Evolutionary conservation across 2,329 filamentous ascomycete species (phyloP), one percentile per base, ranked within the genome.

Genomic region (Elsinoe fawcettii): DNA sequence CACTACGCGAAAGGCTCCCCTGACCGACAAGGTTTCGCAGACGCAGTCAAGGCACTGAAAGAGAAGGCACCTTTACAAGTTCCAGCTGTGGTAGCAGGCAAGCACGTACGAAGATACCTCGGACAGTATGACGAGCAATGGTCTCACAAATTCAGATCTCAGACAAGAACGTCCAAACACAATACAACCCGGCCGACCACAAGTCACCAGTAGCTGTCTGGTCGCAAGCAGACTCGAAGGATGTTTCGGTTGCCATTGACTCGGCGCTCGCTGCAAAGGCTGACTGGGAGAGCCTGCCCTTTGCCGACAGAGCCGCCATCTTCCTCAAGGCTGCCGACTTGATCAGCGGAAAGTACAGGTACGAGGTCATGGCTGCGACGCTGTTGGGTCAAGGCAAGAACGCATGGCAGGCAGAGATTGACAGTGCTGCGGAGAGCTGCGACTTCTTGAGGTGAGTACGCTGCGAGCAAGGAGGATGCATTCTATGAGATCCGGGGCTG

Each of bases 361-460:
- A 96, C 74, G 90, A 96, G 58, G 83, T 99, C 66, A 95, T 97
- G 88, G 92, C 93, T 6, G 84, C 90, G 44, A 96, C 93, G 12
- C 96, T 97, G 83, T 78, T 96, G 30, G 93, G 92, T 60, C 92
- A 99, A 75, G 92, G 93, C 67, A 97, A 97, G 82, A 97, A 96
- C 71, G 90, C 89, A 49, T 97, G 90, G 90, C 92, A 99, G 74
- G 92, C 93, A n/a, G 92, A 99, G 79, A 97, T 97, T 62, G 92
- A 97, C 72, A 82, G 91, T 37, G 92, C 92, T 16, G 92, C 92
- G 7, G 93, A 99, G 78, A 75, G 95, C 65, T 86, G 83, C 65
- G 92, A 99, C 71, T 97, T 97, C 74, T 77, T 97, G 70, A 84
- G 90, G 69, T 77, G 51, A 39, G 60, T 44, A 14, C 3, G 34